These are phyloP conservation scores for Calonectria pauciramosa DNA, from an alignment of 2,329 filamentous ascomycete genomes.

Conservation along the genomic window DNA sequence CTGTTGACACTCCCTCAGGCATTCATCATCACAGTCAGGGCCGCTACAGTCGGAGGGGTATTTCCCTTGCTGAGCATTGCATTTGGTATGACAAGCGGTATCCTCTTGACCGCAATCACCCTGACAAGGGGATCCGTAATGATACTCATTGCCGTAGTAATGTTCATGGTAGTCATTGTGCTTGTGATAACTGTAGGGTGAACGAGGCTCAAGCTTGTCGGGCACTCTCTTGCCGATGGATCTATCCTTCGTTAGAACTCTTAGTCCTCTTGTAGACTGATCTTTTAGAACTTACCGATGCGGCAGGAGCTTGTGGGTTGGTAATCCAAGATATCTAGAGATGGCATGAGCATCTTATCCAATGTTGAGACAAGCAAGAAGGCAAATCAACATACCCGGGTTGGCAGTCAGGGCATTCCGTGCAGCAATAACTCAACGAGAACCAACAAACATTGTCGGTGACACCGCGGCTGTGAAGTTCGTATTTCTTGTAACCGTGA, in stretches of 20 bases:
- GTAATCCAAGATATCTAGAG: neutral
- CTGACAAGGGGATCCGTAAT: neutral
- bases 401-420: conserved; percentile 42
- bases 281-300: neutral
- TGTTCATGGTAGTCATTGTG: conserved; percentile 20
- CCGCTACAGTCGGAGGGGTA: neutral
- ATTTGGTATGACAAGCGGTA: neutral
- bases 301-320: neutral
- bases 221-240: neutral
- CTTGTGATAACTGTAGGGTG: conserved; percentile 14
- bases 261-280: neutral
- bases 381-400: conserved; percentile 23
- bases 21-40: neutral
- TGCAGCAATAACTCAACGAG: conserved; percentile 44
- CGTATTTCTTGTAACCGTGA: conserved; percentile 39
- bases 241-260: neutral
- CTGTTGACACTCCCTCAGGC: neutral
- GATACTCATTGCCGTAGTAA: conserved; percentile 2
- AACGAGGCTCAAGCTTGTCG: neutral
- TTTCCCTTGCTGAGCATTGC: neutral
- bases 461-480: conserved; percentile 42
- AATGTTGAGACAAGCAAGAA: neutral
- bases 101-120: neutral
- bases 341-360: neutral
- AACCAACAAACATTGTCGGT: conserved; percentile 43